Conservation (phyloP, 257 asterid genomes). For the Salvia splendens region DNA sequence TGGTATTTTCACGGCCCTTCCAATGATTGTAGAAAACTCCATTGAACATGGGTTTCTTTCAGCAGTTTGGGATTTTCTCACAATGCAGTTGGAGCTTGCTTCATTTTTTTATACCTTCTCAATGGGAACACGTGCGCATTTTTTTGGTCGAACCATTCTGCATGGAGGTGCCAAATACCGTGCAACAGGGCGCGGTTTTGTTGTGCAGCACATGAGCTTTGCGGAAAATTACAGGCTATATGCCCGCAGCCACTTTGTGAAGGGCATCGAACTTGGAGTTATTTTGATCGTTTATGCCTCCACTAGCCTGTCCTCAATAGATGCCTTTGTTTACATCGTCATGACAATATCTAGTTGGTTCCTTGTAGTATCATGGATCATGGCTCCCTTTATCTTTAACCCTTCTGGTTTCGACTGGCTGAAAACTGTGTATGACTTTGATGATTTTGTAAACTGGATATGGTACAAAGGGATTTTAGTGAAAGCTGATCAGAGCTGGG, state of each 20-base stretch:
- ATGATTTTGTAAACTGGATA: constrained; percentile 76
- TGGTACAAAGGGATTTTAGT: constrained; percentile 80
- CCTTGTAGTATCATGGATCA: constrained; percentile 86
- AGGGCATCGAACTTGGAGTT: constrained; percentile 92
- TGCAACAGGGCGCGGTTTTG: constrained; percentile 96
- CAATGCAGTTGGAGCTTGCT: constrained; percentile 84
- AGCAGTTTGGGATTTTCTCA: constrained; percentile 84
- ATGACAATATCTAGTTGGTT: constrained; percentile 93
- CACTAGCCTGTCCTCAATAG: constrained; percentile 46
- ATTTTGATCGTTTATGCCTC: constrained; percentile 78
- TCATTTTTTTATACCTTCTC: constrained; percentile 81
- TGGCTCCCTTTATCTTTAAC: constrained; percentile 82
- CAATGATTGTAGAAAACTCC: constrained; percentile 91
- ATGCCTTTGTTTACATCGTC: constrained; percentile 68
- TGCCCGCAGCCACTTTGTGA: constrained; percentile 91
- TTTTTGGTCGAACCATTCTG: constrained; percentile 85
- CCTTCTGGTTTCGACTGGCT: constrained; percentile 98
- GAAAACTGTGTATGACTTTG: constrained; percentile 89
- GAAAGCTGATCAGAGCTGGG: constrained; percentile 90
- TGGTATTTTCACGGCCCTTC: constrained; percentile 86
- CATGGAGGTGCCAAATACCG: constrained; percentile 98
- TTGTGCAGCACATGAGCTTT: constrained; percentile 83
- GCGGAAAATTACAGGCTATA: constrained; percentile 84
- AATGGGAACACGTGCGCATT: constrained; percentile 91
- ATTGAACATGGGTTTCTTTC: constrained; percentile 84